Evolutionary conservation across 257 asterid genomes (phyloP).

Genomic region (Linderniella brevidens): DNA sequence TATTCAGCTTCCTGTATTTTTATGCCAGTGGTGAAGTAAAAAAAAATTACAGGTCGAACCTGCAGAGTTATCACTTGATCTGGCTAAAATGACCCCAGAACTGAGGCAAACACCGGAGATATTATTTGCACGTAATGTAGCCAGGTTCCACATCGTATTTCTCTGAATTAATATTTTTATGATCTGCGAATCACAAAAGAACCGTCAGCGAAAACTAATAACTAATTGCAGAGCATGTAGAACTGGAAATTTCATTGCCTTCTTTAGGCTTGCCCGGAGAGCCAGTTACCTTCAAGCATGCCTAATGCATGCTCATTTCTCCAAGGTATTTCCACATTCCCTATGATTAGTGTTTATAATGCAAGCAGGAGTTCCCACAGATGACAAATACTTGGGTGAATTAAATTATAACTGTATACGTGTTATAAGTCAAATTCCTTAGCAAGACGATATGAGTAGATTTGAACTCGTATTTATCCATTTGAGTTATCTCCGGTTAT

Average conservation of each 20-base stretch:
- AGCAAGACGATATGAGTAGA: too few species aligned
- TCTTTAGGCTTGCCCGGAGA: constrained; percentile 84
- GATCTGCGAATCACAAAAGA: too few species aligned
- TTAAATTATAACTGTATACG: too few species aligned
- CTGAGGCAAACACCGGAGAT: constrained; percentile 84
- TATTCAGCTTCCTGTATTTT: constrained; percentile 14
- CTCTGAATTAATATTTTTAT: too few species aligned
- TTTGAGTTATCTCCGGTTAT: too few species aligned
- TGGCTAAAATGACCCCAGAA: constrained; percentile 93
- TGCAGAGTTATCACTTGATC: constrained; percentile 97
- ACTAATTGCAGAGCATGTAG: constrained; percentile 78
- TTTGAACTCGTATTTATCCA: too few species aligned
- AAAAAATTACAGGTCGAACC: constrained; percentile 91
- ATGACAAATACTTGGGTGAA: too few species aligned
- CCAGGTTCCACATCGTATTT: constrained; percentile 33
- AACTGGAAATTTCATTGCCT: constrained; percentile 79
- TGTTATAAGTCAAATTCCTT: too few species aligned
- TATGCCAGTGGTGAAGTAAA: constrained; percentile 27
- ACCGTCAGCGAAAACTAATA: constrained; percentile 7
- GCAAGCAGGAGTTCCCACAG: too few species aligned
- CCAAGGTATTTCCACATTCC: constrained; percentile 44
- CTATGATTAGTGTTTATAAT: too few species aligned
- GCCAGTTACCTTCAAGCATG: constrained; percentile 97
- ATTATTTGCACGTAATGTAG: constrained; percentile 90
- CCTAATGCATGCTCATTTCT: constrained; percentile 96